A percentile compares a stretch with the other conserved stretches of the same genome.
Conservation (phyloP, 1,284 basidiomycete species). For the Ceratobasidium sp. region DNA sequence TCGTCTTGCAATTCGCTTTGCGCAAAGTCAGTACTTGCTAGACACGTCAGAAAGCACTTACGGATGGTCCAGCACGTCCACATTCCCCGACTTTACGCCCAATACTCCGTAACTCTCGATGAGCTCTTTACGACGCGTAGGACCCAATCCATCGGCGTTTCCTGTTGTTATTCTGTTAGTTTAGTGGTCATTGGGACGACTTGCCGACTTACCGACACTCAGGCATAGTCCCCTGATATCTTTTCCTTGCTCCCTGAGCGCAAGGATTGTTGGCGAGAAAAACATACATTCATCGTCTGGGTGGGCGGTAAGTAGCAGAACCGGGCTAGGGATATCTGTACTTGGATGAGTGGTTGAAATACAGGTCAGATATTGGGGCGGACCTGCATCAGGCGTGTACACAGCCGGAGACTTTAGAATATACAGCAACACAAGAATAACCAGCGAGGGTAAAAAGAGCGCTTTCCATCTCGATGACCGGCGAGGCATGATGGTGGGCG, state of each 20-base stretch:
- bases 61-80: conserved; percentile 75
- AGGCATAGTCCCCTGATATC: conserved; percentile 54
- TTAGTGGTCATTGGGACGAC: conserved; percentile 57
- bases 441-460: conserved; percentile 12
- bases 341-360: neutral
- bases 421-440: neutral
- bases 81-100: conserved; percentile 64
- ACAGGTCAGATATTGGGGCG: neutral
- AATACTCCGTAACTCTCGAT: conserved; percentile 70
- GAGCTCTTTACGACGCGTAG: conserved; percentile 69
- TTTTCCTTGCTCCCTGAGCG: conserved; percentile 53
- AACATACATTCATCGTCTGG: conserved; percentile 94
- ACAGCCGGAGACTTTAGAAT: neutral
- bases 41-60: conserved; percentile 52
- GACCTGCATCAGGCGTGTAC: neutral
- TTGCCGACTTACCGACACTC: conserved; percentile 59
- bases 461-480: neutral
- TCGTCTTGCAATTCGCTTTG: conserved; percentile 78
- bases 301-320: conserved; percentile 82
- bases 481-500: neutral
- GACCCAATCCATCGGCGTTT: conserved; percentile 82
- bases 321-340: conserved; percentile 41
- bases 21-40: neutral
- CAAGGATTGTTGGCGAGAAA: conserved; percentile 80
- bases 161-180: conserved; percentile 50